Conservation (phyloP, 2,329 filamentous ascomycete species). For the Parastagonospora avenae region DNA sequence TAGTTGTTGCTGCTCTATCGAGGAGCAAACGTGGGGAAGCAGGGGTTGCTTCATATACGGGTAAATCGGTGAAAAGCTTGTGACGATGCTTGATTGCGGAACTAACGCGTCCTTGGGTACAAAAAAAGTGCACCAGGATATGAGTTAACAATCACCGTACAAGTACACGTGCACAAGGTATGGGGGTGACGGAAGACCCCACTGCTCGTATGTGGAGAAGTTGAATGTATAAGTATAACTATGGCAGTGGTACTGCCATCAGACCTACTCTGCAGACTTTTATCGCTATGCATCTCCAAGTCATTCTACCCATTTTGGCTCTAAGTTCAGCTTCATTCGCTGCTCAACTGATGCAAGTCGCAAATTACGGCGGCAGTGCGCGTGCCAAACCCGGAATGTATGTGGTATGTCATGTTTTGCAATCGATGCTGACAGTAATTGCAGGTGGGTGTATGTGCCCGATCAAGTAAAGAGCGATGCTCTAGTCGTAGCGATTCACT, state of each 20-base stretch:
- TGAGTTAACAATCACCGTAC: too few species aligned
- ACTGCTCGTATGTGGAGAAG: constrained; percentile 5
- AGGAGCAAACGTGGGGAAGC: constrained; percentile 15
- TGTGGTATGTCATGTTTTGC: not conserved
- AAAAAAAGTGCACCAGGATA: too few species aligned
- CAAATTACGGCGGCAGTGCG: constrained; percentile 33
- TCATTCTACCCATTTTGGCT: constrained; percentile 14
- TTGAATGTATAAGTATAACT: not conserved
- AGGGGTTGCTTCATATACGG: constrained; percentile 15
- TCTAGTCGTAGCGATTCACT: constrained; percentile 38
- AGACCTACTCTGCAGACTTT: not conserved
- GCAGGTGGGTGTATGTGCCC: constrained; percentile 38
- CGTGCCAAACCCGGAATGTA: constrained; percentile 35
- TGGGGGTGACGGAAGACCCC: not conserved
- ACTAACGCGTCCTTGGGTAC: constrained; percentile 1
- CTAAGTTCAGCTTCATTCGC: constrained; percentile 18
- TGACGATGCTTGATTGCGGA: constrained; percentile 31
- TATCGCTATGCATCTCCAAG: constrained; percentile 18
- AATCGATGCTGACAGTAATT: constrained; percentile 1
- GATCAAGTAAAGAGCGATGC: constrained; percentile 33
- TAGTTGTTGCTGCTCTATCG: not conserved
- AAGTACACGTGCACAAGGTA: too few species aligned
- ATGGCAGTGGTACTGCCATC: not conserved
- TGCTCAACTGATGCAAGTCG: constrained; percentile 33
- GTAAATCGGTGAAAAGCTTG: constrained; percentile 24